phyloP scores from a whole-genome alignment of 164 flowering plant species.

The Tetrastigma voinierianum region DNA sequence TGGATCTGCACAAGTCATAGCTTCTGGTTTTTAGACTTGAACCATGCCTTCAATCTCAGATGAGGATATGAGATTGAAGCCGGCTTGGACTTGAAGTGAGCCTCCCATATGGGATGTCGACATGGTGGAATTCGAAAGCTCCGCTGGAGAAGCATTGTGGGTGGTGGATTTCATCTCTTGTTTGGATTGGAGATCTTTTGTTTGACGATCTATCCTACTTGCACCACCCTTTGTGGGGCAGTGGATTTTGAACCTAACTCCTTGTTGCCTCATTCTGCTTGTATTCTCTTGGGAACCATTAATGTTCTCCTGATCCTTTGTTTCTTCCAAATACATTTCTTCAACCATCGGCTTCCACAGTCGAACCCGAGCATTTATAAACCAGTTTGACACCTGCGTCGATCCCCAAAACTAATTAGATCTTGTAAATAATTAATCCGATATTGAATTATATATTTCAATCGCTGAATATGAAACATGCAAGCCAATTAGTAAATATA shows the following conservation, averaged over 20 bases:
- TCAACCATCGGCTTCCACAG: conserved; percentile 90
- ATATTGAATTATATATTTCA: too few species aligned
- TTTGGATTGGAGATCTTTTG: neutral
- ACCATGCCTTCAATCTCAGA: conserved; percentile 25
- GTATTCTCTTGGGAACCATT: conserved; percentile 39
- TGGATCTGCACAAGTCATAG: conserved; percentile 13
- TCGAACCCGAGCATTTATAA: conserved; percentile 83
- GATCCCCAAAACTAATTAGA: neutral
- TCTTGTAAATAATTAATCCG: too few species aligned
- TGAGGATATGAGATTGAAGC: conserved; percentile 26
- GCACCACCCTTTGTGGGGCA: neutral
- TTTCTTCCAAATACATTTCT: conserved; percentile 81
- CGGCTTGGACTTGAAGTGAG: conserved; percentile 10
- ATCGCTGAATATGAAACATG: neutral
- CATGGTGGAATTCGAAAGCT: conserved; percentile 12
- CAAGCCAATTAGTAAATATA: conserved; percentile 10
- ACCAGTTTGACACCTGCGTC: conserved; percentile 88
- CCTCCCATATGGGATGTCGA: conserved; percentile 19
- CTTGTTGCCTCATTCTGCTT: conserved; percentile 32
- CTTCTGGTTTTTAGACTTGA: conserved; percentile 32
- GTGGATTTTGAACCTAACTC: conserved; percentile 32
- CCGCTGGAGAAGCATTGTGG: conserved; percentile 5
- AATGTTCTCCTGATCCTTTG: conserved; percentile 62
- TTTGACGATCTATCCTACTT: neutral
- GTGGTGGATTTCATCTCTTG: neutral